These are phyloP conservation scores for Immersiporthe knoxdaviesiana DNA, from an alignment of 2,329 filamentous ascomycete genomes.

Conservation along the genomic window DNA sequence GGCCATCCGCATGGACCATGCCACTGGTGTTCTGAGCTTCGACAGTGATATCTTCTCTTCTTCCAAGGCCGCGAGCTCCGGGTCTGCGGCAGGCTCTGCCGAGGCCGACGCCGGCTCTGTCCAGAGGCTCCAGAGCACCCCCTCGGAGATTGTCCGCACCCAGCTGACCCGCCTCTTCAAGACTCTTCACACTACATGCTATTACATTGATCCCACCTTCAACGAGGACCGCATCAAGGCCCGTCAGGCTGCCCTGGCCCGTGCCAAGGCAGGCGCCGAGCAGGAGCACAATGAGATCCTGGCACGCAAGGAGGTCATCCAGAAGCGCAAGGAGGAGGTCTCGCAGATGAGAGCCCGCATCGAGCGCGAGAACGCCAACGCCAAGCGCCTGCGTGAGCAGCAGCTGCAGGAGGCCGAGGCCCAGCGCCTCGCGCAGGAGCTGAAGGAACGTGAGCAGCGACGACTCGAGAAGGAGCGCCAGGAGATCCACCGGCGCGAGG, in stretches of 20 bases:
- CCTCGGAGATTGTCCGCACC: slow-evolving; percentile 94
- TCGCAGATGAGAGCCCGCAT: slow-evolving; percentile 84
- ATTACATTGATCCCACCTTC: slow-evolving; percentile 91
- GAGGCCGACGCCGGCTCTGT: slow-evolving; percentile 84
- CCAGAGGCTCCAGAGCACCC: slow-evolving; percentile 95
- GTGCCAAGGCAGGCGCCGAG: slow-evolving; percentile 85
- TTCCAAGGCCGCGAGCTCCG: slow-evolving; percentile 85
- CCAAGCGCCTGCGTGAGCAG: slow-evolving; percentile 84
- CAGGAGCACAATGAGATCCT: slow-evolving; percentile 87
- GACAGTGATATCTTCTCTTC: slow-evolving; percentile 99
- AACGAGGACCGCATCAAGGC: slow-evolving; percentile 79
- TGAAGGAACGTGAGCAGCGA: slow-evolving; percentile 85
- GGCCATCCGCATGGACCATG: slow-evolving; percentile 93
- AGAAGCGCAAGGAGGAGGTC: slow-evolving; percentile 97
- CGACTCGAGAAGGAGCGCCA: slow-evolving; percentile 86
- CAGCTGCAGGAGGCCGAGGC: slow-evolving; percentile 89
- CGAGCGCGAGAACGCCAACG: slow-evolving; percentile 89
- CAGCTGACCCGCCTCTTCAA: slow-evolving; percentile 91
- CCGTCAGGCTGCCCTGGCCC: slow-evolving; percentile 77
- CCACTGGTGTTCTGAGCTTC: slow-evolving; percentile 92
- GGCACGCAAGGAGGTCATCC: slow-evolving; percentile 85
- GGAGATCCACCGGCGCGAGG: slow-evolving; percentile 87
- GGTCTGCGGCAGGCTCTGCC: slow-evolving; percentile 82
- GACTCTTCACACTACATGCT: slow-evolving; percentile 88
- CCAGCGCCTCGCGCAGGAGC: slow-evolving; percentile 87